Base-by-base conservation (phyloP, 805 yeast genomes). In the Debaryomyces hansenii region DNA sequence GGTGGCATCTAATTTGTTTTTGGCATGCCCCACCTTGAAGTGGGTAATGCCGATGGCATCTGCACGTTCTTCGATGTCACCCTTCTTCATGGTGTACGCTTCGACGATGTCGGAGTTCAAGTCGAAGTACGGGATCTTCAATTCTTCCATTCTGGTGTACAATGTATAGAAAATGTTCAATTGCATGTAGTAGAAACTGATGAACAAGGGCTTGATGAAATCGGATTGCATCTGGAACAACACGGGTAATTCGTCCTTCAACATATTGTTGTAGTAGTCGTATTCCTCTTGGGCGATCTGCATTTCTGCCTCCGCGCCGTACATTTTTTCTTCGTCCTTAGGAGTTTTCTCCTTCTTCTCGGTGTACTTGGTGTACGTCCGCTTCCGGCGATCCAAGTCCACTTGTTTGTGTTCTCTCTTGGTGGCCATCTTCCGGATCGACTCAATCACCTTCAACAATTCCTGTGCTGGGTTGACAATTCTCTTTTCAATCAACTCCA, bases 81-180 rank as follows among this genome's bases (percentile, higher is more conserved):
- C 99, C 65, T 96, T 84, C 72, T 94, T 94, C 52, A 74, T 75
- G 28, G 64, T 67, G 69, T 85, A 94, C 3, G 91, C 85, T 63
- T 87, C 92, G 45, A 87, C 76, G 52, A 94, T 87, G 63, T 90
- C 98, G 38, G 87, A 77, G 42, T 81, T 75, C 62, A 94, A 75
- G 64, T 94, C 96, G 68, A 94, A 94, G 70, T 94, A 94, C 12
- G 97, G 97, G 55, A 94, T 94, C 72, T 94, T 90, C 87, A 92
- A 84, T 63, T 89, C 96, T 70, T 92, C 96, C 89, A 92, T 88
- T 58, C 87, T 81, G 62, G 79, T 85, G 74, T 88, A 91, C 51
- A 94, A 75, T 1, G 97, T 90, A 77, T 94, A 94, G 68, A 91
- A 94, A 47, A 94, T 90, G 73, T 94, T 94, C 74, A 94, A 80